Evolutionary conservation across 2,329 filamentous ascomycete genomes (phyloP), one percentile per base, ranked within the genome.

Genomic region (Phyllosticta citriasiana): DNA sequence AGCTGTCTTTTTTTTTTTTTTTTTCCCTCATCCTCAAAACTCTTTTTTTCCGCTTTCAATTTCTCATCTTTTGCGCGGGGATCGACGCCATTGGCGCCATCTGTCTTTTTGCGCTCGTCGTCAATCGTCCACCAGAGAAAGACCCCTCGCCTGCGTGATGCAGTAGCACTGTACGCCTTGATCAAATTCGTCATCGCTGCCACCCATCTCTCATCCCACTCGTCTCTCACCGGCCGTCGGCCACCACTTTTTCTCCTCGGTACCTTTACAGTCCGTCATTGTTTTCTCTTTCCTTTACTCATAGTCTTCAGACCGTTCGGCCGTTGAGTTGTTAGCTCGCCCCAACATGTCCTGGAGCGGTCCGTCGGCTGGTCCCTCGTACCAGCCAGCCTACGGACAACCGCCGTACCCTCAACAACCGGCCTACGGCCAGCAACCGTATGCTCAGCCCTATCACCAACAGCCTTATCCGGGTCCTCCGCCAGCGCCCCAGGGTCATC

Each of bases 311-410:
- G 25, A 27, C 22, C n/a, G 54, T 27, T 10, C 53, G 22, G 53
- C 24, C 53, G 22, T 30, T 12, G 12, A 40, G 19, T 22, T 22
- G 19, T 10, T 8, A 40, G 10, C 2, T 47, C 40, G 40, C 40
- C n/a, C 5, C 55, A 24, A 24, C 60, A 74, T 74, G 72, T 71
- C 72, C 64, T 74, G 72, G 72, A 71, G 65, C 63, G 71, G 63
- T 56, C 69, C 71, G 40, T 67, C 70, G 55, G 66, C 70, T 24
- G 61, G 56, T 65, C 64, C 69, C 64, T 66, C 69, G 57, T 74
- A 72, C 57, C 71, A 71, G 64, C 66, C 70, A 24, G 57, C 62
- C 14, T 71, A 72, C 63, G 65, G 65, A 19, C 71, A 62, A 25
- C 66, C 73, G 12, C 53, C 58, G 33, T 64, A 64, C 53, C 16